Conservation (phyloP, 2,329 filamentous ascomycete genomes). For the Colletotrichum horii region DNA sequence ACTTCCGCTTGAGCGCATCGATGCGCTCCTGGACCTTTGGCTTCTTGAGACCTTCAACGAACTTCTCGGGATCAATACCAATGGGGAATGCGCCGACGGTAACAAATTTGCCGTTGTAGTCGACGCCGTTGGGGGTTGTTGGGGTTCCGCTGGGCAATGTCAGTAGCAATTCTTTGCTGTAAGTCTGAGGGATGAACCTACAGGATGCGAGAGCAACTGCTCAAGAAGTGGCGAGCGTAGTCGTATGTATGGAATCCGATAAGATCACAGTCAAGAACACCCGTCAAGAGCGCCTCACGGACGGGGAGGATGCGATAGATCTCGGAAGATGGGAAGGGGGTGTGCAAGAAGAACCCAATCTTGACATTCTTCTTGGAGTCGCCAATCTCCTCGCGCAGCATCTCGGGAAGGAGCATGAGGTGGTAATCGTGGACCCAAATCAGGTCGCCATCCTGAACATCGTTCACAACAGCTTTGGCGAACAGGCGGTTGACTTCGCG, state of each 20-base stretch:
- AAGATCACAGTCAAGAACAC: conserved; percentile 90
- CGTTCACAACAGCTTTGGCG: conserved; percentile 83
- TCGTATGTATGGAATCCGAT: conserved; percentile 99
- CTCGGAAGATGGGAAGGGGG: conserved; percentile 94
- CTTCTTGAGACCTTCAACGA: conserved; percentile 85
- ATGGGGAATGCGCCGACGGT: conserved; percentile 97
- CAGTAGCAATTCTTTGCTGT: not conserved
- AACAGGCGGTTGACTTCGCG: conserved; percentile 92
- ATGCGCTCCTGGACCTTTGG: conserved; percentile 89
- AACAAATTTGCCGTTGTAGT: conserved; percentile 86
- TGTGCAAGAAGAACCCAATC: conserved; percentile 98
- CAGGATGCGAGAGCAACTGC: conserved; percentile 93
- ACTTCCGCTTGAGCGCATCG: conserved; percentile 83
- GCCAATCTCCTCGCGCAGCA: conserved; percentile 91
- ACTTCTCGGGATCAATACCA: conserved; percentile 97
- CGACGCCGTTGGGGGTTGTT: conserved; percentile 92
- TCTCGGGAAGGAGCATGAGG: conserved; percentile 92
- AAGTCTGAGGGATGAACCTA: conserved; percentile 42
- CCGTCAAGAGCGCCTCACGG: conserved; percentile 83
- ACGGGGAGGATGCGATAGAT: conserved; percentile 97
- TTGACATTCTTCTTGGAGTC: conserved; percentile 87
- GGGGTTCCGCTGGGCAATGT: conserved; percentile 56
- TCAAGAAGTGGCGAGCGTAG: conserved; percentile 97
- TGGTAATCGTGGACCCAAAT: conserved; percentile 99
- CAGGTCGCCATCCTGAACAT: conserved; percentile 90